phyloP scores from a whole-genome alignment of 768 basidiomycete species.

The Boletus rubropictus region DNA sequence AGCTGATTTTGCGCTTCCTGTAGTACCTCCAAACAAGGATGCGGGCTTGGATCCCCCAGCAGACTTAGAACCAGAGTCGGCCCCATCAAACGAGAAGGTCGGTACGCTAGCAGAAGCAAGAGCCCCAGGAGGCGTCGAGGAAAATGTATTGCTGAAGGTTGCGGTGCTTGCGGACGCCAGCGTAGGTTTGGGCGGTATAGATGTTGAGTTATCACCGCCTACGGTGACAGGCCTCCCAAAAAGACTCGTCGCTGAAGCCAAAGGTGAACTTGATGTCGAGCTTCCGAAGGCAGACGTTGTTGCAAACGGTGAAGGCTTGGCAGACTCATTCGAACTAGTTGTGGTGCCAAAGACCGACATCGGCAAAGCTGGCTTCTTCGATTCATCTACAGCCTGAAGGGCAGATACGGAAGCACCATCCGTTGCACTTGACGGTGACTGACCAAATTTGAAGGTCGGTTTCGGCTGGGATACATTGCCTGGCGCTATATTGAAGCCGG shows the following conservation, averaged over 20 bases:
- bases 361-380: constrained; percentile 24
- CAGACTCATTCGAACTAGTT: constrained; percentile 16
- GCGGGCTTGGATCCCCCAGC: constrained; percentile 13
- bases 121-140: constrained; percentile 15
- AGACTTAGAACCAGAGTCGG: constrained; percentile 12
- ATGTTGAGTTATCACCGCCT: constrained; percentile 20
- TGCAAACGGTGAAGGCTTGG: constrained; percentile 23
- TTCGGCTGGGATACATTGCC: constrained; percentile 20
- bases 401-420: constrained; percentile 18
- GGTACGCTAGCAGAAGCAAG: constrained; percentile 10
- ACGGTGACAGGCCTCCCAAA: constrained; percentile 12
- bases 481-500: constrained; percentile 2
- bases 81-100: constrained; percentile 19
- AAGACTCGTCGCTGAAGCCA: constrained; percentile 9
- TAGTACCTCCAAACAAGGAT: constrained; percentile 13
- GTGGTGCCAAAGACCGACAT: constrained; percentile 14
- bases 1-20: constrained; percentile 1
- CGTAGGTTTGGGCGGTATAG: constrained; percentile 14
- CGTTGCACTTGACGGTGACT: constrained; percentile 19
- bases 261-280: constrained; percentile 12
- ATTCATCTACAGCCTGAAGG: constrained; percentile 15
- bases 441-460: constrained; percentile 15
- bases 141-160: constrained; percentile 12
- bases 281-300: constrained; percentile 18
- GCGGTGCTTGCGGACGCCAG: constrained; percentile 12